phyloP scores from a whole-genome alignment of 768 basidiomycete genomes.

The Naganishia vaughanmartiniae region DNA sequence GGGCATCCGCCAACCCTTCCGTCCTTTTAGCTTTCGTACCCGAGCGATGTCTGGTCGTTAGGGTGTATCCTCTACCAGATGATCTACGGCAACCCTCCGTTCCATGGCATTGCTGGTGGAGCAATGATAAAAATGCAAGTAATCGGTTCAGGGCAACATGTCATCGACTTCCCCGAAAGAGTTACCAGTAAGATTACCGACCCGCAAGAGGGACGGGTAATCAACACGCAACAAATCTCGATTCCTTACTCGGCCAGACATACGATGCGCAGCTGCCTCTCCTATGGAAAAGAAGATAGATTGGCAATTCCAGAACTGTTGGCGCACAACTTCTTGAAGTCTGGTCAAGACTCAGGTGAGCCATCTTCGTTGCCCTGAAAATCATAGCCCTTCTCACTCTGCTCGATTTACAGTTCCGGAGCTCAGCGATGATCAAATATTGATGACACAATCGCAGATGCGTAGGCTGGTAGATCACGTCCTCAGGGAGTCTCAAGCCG shows the following conservation, averaged over 20 bases:
- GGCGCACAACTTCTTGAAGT: conserved; percentile 70
- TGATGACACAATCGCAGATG: conserved; percentile 25
- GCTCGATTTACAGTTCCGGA: background rate
- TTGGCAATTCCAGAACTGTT: conserved; percentile 84
- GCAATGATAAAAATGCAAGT: conserved; percentile 81
- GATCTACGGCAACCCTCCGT: conserved; percentile 92
- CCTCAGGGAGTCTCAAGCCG: conserved; percentile 24
- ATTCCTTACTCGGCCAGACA: conserved; percentile 72
- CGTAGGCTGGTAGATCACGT: conserved; percentile 19
- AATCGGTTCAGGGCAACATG: conserved; percentile 66
- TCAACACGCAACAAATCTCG: conserved; percentile 65
- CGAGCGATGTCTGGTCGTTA: conserved; percentile 95
- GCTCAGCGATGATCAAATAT: conserved; percentile 21
- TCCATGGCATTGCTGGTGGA: conserved; percentile 69
- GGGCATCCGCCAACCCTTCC: background rate
- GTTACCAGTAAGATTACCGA: conserved; percentile 29
- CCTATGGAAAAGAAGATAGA: conserved; percentile 74
- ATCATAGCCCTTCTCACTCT: background rate
- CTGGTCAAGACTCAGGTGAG: conserved; percentile 30
- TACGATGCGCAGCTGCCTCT: conserved; percentile 77
- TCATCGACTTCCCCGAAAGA: conserved; percentile 36
- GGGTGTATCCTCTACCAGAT: conserved; percentile 98
- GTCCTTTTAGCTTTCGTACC: conserved; percentile 66
- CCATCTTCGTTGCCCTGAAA: background rate
- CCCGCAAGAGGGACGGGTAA: conserved; percentile 53